Evolutionary conservation across 352 stramenopile species (phyloP), one percentile per base, ranked within the genome.

Genomic region (Phytopythium montanum): DNA sequence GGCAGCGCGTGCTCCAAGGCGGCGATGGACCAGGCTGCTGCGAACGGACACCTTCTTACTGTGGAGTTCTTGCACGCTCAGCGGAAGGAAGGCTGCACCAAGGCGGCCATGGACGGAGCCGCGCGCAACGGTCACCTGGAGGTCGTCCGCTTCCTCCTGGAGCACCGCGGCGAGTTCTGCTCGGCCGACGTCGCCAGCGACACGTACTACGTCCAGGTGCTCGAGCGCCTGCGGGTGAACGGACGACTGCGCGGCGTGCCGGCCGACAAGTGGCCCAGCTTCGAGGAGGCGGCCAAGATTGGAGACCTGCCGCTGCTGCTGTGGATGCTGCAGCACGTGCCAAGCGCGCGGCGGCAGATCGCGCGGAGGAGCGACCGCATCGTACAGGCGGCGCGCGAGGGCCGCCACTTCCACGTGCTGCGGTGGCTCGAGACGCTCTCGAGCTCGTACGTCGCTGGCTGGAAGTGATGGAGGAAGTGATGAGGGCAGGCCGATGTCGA

Each of bases 61-160:
- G 60, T 79, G 5, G 33, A 31, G 36, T 81, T 70, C 33, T 56
- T 81, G 28, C 73, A 81, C 28, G 10, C 68, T 2, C 69, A 76
- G 19, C 65, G 70, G 16, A 72, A 68, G 12, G 72, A 81, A 64
- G 66, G 67, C 14, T 81, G 72, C 36, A 78, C 72, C 18, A 70
- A 65, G 29, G 57, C 34, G 21, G 72, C 72, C 12, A 74, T 81
- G 69, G 72, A 81, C n/a, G 50, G 60, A 25, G 69, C 72, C 18
- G 72, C 72, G 23, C 59, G 41, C 6, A 73, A 74, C 28, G 69
- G 69, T 2, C 69, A 78, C 38, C 28, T 66, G 14, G 49, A 69
- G 1, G 26, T 81, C 5, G 66, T 81, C 26, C 31, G 67, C n/a
- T 81, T 74, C 56, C 56, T 81, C 18, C 59, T 72, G 18, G 51